Conservation (phyloP, 1,284 basidiomycete genomes). For the Austroboletus olivaceoglutinosus region DNA sequence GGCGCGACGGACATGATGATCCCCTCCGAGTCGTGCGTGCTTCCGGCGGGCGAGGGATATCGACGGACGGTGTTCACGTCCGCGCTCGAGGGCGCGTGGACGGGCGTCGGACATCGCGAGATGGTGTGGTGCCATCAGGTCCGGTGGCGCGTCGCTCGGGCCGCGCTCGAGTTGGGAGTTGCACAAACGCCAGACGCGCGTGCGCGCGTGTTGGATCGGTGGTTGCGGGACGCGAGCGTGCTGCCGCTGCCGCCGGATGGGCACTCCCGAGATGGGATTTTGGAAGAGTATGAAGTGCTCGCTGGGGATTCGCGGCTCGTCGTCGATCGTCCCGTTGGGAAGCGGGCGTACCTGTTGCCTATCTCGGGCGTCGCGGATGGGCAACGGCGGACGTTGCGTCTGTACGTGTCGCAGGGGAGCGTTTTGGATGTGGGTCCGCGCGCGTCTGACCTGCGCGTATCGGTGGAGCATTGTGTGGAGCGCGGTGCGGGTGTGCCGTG, state of each 20-base stretch:
- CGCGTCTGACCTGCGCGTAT: conserved; percentile 40
- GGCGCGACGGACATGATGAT: conserved; percentile 93
- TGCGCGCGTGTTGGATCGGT: conserved; percentile 50
- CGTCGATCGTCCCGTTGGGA: conserved; percentile 43
- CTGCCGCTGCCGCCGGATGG: conserved; percentile 32
- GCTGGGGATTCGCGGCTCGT: conserved; percentile 38
- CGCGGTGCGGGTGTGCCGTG: conserved; percentile 34
- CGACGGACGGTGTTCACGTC: conserved; percentile 83
- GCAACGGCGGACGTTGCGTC: conserved; percentile 38
- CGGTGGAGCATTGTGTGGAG: conserved; percentile 44
- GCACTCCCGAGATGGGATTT: conserved; percentile 1
- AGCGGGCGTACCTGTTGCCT: conserved; percentile 52
- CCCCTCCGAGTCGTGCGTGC: conserved; percentile 84
- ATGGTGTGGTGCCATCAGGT: conserved; percentile 99
- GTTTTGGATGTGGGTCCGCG: conserved; percentile 52
- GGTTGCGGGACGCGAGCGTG: conserved; percentile 60
- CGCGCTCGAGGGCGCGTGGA: conserved; percentile 87
- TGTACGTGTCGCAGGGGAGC: conserved; percentile 61
- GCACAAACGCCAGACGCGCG: conserved; percentile 31
- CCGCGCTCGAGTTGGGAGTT: conserved; percentile 66
- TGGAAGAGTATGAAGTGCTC: conserved; percentile 36
- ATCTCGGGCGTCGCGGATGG: conserved; percentile 25
- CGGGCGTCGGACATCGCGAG: conserved; percentile 91
- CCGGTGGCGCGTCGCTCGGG: conserved; percentile 81
- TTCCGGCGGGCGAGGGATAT: conserved; percentile 47